Evolutionary conservation across 495 filamentous ascomycete species (phyloP).

Genomic region (Parachaetomium inaequale): DNA sequence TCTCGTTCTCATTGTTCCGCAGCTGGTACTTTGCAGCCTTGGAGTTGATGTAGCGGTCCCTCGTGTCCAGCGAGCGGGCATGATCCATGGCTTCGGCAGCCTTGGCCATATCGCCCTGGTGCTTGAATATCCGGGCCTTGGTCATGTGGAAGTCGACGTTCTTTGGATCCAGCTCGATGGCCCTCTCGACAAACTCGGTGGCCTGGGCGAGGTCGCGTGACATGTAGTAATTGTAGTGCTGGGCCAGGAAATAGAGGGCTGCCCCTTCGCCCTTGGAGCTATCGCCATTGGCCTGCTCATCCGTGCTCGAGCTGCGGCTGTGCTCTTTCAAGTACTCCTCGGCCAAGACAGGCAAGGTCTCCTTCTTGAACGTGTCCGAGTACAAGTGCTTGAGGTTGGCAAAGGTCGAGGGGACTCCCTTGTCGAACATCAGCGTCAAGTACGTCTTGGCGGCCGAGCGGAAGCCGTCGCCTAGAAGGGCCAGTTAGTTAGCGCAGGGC

Average conservation of each 20-base stretch:
- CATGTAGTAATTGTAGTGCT: conserved; percentile 91
- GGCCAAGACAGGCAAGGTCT: conserved; percentile 69
- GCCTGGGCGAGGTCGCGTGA: conserved; percentile 82
- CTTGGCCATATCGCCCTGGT: conserved; percentile 73
- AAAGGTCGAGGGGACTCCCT: conserved; percentile 95
- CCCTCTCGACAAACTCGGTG: conserved; percentile 75
- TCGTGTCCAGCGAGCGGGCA: conserved; percentile 76
- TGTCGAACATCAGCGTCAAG: conserved; percentile 80
- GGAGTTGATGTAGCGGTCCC: conserved; percentile 95
- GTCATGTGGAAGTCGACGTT: conserved; percentile 94
- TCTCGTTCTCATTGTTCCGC: conserved; percentile 84
- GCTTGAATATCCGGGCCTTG: conserved; percentile 91
- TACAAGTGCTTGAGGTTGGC: conserved; percentile 94
- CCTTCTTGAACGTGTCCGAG: conserved; percentile 67
- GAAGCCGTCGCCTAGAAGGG: conserved; percentile 67
- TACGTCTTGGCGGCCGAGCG: conserved; percentile 74
- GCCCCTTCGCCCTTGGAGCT: conserved; percentile 67
- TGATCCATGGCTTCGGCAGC: conserved; percentile 86
- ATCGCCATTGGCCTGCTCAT: conserved; percentile 48
- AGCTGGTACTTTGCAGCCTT: conserved; percentile 97
- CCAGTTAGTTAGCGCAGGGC: conserved; percentile 14
- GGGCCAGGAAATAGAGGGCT: conserved; percentile 85
- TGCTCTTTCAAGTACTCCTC: conserved; percentile 68
- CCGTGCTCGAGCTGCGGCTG: conserved; percentile 40
- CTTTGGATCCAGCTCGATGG: conserved; percentile 69